Evolutionary conservation across 768 basidiomycete genomes (phyloP).

Genomic region (Hydnomerulius pinastri): DNA sequence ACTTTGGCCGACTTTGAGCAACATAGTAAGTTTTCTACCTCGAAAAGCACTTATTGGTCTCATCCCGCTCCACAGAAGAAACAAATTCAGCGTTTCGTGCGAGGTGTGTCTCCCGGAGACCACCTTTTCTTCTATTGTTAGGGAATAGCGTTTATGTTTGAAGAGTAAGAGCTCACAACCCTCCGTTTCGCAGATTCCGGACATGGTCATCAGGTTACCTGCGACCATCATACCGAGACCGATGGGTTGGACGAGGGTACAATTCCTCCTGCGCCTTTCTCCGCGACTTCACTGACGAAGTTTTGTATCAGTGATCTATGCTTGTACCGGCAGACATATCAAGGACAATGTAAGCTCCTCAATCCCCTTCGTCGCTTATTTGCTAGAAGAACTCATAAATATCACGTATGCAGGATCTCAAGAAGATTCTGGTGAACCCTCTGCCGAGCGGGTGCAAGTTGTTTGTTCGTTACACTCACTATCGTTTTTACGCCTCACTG

Average conservation of each 20-base stretch:
- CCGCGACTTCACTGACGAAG: neutral
- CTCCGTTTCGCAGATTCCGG: conserved; percentile 44
- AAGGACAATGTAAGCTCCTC: conserved; percentile 25
- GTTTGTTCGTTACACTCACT: conserved; percentile 21
- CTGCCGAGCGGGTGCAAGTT: conserved; percentile 29
- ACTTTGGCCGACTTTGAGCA: conserved; percentile 42
- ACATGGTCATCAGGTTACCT: conserved; percentile 48
- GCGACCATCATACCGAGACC: conserved; percentile 44
- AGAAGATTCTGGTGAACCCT: conserved; percentile 22
- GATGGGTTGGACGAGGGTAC: conserved; percentile 59
- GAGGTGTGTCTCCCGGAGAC: conserved; percentile 47
- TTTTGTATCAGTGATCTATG: conserved; percentile 11
- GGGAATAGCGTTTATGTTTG: neutral
- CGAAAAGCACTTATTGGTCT: neutral
- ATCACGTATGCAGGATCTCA: conserved; percentile 17
- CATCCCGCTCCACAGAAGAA: conserved; percentile 31
- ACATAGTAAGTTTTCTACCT: conserved; percentile 40
- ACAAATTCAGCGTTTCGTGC: conserved; percentile 46
- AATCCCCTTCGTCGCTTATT: conserved; percentile 32
- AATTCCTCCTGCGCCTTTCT: neutral
- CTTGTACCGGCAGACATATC: conserved; percentile 14
- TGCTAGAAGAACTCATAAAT: conserved; percentile 27
- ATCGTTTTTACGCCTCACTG: neutral
- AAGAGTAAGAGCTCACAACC: neutral
- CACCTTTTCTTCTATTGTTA: conserved; percentile 60